Conservation (phyloP, 345 rosid species). For the Adansonia digitata region DNA sequence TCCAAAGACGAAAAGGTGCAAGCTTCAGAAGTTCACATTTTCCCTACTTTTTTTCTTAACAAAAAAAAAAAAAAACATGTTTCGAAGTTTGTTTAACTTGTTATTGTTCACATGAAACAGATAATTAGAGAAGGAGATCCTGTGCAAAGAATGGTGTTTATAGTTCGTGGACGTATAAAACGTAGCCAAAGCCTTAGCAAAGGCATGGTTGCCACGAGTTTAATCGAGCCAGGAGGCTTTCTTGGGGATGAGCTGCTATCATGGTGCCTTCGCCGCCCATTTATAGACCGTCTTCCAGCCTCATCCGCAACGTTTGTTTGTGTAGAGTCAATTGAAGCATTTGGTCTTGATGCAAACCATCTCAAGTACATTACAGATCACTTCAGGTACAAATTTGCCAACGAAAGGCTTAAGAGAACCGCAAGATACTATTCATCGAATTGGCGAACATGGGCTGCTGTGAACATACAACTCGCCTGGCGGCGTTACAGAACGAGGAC, state of each 20-base stretch:
- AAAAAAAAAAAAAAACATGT: not conserved
- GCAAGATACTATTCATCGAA: constrained; percentile 59
- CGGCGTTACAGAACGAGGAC: constrained; percentile 37
- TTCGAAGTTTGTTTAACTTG: not conserved
- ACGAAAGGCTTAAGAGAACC: constrained; percentile 42
- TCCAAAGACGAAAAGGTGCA: constrained; percentile 53
- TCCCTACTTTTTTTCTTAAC: not conserved
- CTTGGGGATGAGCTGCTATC: constrained; percentile 59
- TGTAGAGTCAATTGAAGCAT: constrained; percentile 43
- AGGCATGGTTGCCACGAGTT: constrained; percentile 40
- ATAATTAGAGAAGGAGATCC: constrained; percentile 65
- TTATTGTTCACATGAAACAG: constrained; percentile 16
- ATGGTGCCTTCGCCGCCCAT: constrained; percentile 60
- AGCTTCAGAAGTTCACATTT: not conserved
- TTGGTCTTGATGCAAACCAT: constrained; percentile 38
- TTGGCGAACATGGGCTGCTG: constrained; percentile 70
- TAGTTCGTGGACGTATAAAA: constrained; percentile 37
- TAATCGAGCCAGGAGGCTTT: constrained; percentile 51
- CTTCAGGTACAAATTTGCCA: constrained; percentile 51
- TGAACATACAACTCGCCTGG: constrained; percentile 61
- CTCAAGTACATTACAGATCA: constrained; percentile 49
- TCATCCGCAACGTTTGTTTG: constrained; percentile 55
- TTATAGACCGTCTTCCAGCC: constrained; percentile 45
- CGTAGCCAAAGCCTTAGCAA: constrained; percentile 48
- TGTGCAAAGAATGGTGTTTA: constrained; percentile 48